Conservation (phyloP, 2,329 filamentous ascomycete genomes). For the Cladorrhinum sp. region DNA sequence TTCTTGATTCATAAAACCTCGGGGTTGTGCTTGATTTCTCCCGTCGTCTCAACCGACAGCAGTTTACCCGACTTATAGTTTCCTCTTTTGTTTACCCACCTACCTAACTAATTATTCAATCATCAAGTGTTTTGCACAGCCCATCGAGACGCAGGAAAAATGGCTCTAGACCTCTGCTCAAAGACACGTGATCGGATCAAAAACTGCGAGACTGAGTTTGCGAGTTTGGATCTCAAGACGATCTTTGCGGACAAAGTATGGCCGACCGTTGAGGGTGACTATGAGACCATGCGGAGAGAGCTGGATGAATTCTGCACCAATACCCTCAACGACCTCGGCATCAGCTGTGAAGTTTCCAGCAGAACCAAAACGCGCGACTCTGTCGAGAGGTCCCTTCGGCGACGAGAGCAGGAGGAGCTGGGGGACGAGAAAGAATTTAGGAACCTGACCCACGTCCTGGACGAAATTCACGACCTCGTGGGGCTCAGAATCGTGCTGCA, state of each 20-base stretch:
- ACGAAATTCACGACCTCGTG: slow-evolving; percentile 17
- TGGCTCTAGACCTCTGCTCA: neutral
- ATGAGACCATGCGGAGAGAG: slow-evolving; percentile 5
- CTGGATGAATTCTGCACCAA: slow-evolving; percentile 2
- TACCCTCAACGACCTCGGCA: neutral
- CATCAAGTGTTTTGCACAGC: neutral
- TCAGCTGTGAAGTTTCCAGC: neutral
- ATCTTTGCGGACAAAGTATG: slow-evolving; percentile 1
- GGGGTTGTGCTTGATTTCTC: neutral
- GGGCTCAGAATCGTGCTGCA: slow-evolving; percentile 16
- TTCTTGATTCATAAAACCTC: neutral
- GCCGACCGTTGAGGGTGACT: slow-evolving; percentile 4
- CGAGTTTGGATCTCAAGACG: neutral
- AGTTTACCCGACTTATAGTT: neutral
- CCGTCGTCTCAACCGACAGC: neutral
- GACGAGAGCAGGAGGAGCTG: slow-evolving; percentile 3
- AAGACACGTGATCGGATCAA: neutral
- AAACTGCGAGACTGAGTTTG: neutral
- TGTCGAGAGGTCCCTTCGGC: slow-evolving; percentile 6
- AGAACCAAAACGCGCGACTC: slow-evolving; percentile 4
- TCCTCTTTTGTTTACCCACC: neutral
- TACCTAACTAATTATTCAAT: no score
- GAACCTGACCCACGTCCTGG: slow-evolving; percentile 2
- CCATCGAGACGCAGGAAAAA: neutral
- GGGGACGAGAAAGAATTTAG: neutral